Evolutionary conservation across 164 flowering plant species (phyloP), one percentile per base, ranked within the genome.

Genomic region (Umbilicus rupestris): DNA sequence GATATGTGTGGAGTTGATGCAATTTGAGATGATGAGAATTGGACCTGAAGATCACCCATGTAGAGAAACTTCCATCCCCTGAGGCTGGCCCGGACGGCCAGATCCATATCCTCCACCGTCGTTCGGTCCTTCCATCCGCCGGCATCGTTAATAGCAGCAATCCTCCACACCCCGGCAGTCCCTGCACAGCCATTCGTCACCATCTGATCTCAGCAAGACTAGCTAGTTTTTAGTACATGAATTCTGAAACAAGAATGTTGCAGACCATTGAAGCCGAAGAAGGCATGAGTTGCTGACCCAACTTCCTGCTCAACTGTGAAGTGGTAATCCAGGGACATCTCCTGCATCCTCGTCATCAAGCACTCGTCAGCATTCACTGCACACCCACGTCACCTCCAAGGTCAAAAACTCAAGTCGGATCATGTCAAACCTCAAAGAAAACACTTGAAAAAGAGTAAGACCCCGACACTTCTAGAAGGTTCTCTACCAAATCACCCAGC

Each of bases 41-140:
- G 58, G 24, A 55, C 60, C 33, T 87, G 81, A 20, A 93, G 88
- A 59, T 79, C 85, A 58, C 96, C 96, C 26, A 90, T 77, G 74
- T 90, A 93, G 1, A 93, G 75, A 52, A 93, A 93, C 68, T 90
- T 93, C 98, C 98, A 93, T 29, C 97, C 98, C 64, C 80, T 78
- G 63, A 93, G 98, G 77, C 97, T 84, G 24, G 96, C 89, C 37
- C 98, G 82, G 45, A 93, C 96, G 1, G 98, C 97, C 68, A 93
- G 84, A 72, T 93, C 98, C 98, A 93, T 93, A 70, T 93, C 98
- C 76, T 93, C 98, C 20, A 93, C 98, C 0, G 98, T 93, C 4
- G 98, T 93, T 62, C 97, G 65, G 49, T 89, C 97, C 74, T 93
- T 90, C 98, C 98, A 93, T 6, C 98, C 98, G 11, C 98, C 98